Evolutionary conservation across 495 filamentous ascomycete genomes (phyloP), one percentile per base, ranked within the genome.

Genomic region (Podospora pseudoanserina): DNA sequence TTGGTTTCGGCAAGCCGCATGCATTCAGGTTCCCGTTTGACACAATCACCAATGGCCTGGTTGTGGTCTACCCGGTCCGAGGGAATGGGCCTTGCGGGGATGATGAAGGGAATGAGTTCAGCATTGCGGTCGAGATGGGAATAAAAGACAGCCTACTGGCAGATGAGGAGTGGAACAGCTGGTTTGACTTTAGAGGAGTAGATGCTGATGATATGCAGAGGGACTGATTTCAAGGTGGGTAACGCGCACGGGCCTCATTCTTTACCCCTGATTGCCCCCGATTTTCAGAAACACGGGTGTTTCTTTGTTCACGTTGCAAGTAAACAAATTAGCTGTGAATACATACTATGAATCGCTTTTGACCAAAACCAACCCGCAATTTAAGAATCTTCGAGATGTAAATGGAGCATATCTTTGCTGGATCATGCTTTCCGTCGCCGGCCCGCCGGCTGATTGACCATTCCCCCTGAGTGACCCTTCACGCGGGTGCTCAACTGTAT

Each of bases 91-190:
- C 66, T 4, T 73, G 70, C 7, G 74, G 79, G 54, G 76, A 81
- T 59, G 78, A 83, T 63, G 79, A 85, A 61, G 83, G 83, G 1
- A 75, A 69, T 19, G 82, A 83, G 71, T 77, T 85, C 67, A 70
- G 76, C 30, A 75, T 85, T 56, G 60, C 75, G 0, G 78, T 79
- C 59, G 83, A 84, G 71, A 78, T 72, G 64, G 67, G 74, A 15
- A 62, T 79, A 30, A 73, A 73, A 19, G 64, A 78, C 23, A 63
- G 30, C 7, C 66, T 85, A 15, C 68, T 81, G 18, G 71, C 75
- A 9, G 82, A 85, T 71, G 66, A 72, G 4, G 80, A 81, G 57
- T 78, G 75, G 74, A 73, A 58, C 0, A 60, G 69, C 63, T 84
- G 73, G 57, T 82, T 83, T 65, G 81, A 84, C 61, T 83, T 79